Conservation (phyloP, 768 basidiomycete species). For the Tephrocybe sp. region DNA sequence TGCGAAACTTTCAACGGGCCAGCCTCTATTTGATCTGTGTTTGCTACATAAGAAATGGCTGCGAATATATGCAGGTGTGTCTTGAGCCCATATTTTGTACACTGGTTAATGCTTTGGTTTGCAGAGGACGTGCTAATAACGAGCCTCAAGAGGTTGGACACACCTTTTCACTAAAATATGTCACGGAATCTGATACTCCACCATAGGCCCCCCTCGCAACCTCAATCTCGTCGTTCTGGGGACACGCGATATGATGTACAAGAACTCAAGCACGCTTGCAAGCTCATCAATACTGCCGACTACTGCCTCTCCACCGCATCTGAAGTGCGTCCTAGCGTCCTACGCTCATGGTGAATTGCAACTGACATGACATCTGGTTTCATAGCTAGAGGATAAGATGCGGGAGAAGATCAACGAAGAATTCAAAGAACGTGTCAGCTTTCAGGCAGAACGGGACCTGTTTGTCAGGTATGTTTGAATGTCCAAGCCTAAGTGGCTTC, state of each 20-base stretch:
- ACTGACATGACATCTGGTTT: not conserved
- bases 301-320: slow-evolving; percentile 92
- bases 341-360: not conserved
- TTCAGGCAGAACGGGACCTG: slow-evolving; percentile 84
- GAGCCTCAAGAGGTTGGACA: slow-evolving; percentile 65
- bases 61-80: slow-evolving; percentile 83
- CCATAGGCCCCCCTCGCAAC: slow-evolving; percentile 36
- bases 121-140: slow-evolving; percentile 84
- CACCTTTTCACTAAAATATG: not conserved
- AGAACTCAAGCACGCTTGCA: slow-evolving; percentile 79
- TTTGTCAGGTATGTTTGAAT: slow-evolving; percentile 71
- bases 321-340: slow-evolving; percentile 51
- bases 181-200: slow-evolving; percentile 8
- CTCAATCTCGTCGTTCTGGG: slow-evolving; percentile 62
- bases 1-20: slow-evolving; percentile 83
- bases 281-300: slow-evolving; percentile 96
- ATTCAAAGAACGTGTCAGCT: slow-evolving; percentile 75
- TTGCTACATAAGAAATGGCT: slow-evolving; percentile 92
- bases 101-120: slow-evolving; percentile 10
- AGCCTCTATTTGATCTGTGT: slow-evolving; percentile 79
- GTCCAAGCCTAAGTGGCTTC: not conserved
- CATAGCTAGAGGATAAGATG: slow-evolving; percentile 89
- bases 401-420: slow-evolving; percentile 76
- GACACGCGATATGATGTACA: slow-evolving; percentile 78
- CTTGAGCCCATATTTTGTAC: not conserved